Conservation (phyloP, 2,329 filamentous ascomycete genomes). For the Fusarium austroafricanum region DNA sequence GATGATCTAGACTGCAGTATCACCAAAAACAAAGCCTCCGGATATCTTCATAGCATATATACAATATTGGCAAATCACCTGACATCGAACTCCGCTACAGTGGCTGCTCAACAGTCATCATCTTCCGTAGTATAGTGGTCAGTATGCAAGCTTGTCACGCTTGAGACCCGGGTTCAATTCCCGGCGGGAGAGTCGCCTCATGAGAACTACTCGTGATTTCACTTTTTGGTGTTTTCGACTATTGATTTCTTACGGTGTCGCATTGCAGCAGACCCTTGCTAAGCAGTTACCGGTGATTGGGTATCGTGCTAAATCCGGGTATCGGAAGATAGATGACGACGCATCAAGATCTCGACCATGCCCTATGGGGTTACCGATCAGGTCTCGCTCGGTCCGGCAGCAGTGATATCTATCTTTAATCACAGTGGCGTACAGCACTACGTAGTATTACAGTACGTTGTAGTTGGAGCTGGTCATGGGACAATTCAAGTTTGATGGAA, state of each 20-base stretch:
- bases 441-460: too few species aligned
- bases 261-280: background rate
- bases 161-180: conserved; percentile 49
- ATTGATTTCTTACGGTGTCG: background rate
- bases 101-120: conserved; percentile 29
- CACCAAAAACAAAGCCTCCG: too few species aligned
- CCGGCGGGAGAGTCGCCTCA: conserved; percentile 45
- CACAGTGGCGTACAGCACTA: too few species aligned
- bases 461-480: too few species aligned
- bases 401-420: conserved; percentile 1
- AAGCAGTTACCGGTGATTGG: background rate
- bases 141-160: conserved; percentile 49
- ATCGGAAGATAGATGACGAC: conserved; percentile 28
- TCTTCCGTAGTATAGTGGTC: conserved; percentile 53
- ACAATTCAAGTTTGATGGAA: too few species aligned
- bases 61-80: background rate
- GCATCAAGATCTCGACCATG: conserved; percentile 6
- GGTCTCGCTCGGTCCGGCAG: background rate
- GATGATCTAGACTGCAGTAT: too few species aligned
- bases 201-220: conserved; percentile 14
- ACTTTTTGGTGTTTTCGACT: conserved; percentile 27
- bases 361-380: conserved; percentile 20
- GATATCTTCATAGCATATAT: too few species aligned
- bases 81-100: conserved; percentile 31
- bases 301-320: background rate